A percentile compares a stretch with the other conserved stretches of the same genome.
phyloP scores from a whole-genome alignment of 192 early-diverging fungal species.

The Podila epicladia region DNA sequence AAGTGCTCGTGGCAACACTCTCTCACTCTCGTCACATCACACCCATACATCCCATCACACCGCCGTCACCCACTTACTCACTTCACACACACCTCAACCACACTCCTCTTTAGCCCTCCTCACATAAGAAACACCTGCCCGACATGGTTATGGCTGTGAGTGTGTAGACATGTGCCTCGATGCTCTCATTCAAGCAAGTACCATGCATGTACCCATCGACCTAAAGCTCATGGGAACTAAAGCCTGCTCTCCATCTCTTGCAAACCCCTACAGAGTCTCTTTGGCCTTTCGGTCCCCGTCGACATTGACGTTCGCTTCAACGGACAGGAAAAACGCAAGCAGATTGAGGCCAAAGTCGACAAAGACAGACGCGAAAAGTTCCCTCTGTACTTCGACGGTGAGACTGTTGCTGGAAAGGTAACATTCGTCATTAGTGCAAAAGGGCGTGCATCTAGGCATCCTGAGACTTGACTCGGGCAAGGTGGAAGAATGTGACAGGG shows the following conservation, averaged over 20 bases:
- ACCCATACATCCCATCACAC: no score
- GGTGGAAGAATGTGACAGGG: no score
- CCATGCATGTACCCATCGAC: no score
- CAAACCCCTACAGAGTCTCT: constrained; percentile 60
- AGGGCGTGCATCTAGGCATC: background rate
- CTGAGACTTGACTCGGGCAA: no score
- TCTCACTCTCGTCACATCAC: background rate
- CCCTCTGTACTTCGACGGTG: constrained; percentile 97
- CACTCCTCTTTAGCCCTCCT: background rate
- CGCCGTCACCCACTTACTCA: background rate
- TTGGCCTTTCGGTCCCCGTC: constrained; percentile 84
- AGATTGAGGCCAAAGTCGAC: constrained; percentile 93
- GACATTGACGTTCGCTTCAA: constrained; percentile 89
- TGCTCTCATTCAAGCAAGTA: background rate
- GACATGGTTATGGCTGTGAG: constrained; percentile 45
- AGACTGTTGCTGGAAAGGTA: constrained; percentile 94
- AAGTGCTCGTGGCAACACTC: background rate
- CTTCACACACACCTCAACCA: background rate
- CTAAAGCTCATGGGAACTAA: no score
- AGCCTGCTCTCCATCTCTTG: background rate
- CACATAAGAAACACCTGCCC: background rate
- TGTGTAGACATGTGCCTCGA: background rate
- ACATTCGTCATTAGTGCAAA: background rate
- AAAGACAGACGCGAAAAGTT: constrained; percentile 93
- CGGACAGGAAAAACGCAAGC: constrained; percentile 90